Evolutionary conservation across 495 filamentous ascomycete genomes (phyloP).

Genomic region (Penicillium cosmopolitanum): DNA sequence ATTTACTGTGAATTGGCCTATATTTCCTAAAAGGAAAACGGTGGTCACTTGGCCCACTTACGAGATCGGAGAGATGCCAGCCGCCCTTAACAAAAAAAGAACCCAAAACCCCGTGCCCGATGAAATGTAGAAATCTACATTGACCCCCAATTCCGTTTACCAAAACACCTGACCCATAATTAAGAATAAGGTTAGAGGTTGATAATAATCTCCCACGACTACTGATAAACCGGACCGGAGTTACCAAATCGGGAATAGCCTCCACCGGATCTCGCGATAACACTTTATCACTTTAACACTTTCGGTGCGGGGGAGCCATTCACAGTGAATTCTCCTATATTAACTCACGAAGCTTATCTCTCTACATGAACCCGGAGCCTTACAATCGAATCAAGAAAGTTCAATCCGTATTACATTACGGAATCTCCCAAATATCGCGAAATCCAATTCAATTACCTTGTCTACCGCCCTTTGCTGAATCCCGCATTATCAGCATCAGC

Average conservation of each 20-base stretch:
- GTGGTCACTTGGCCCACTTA: too few species aligned
- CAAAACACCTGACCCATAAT: not conserved
- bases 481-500: not conserved
- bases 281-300: not conserved
- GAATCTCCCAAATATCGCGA: not conserved
- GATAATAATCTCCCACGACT: not conserved
- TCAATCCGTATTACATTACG: not conserved
- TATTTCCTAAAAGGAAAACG: too few species aligned
- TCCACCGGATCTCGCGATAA: constrained; percentile 3
- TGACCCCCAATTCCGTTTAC: constrained; percentile 1
- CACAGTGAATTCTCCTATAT: constrained; percentile 2
- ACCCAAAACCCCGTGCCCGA: not conserved
- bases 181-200: not conserved
- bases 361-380: not conserved
- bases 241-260: constrained; percentile 12
- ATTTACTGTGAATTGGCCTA: too few species aligned
- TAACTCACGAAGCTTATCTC: constrained; percentile 2
- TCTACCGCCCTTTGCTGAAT: not conserved
- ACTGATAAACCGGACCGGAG: constrained; percentile 15
- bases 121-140: not conserved
- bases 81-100: not conserved
- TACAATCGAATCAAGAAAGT: not conserved
- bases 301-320: constrained; percentile 1
- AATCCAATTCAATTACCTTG: not conserved
- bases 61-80: too few species aligned